phyloP scores from a whole-genome alignment of 495 filamentous ascomycete species.

The Hypoxylon cercidicola region DNA sequence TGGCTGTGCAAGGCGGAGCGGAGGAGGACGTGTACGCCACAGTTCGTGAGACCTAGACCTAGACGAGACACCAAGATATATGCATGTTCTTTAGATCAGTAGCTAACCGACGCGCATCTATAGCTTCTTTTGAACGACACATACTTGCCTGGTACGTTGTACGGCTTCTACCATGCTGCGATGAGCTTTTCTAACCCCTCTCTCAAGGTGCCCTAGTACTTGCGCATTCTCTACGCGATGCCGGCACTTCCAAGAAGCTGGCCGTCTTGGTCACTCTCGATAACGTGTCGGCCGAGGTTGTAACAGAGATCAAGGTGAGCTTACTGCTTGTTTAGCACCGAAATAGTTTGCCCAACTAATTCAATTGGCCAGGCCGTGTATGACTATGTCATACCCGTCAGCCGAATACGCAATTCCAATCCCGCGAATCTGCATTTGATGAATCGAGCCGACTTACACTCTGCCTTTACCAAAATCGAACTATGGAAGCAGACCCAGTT shows the following conservation, averaged over 20 bases:
- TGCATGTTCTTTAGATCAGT: constrained; percentile 3
- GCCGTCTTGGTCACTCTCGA: constrained; percentile 85
- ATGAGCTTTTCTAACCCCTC: constrained; percentile 40
- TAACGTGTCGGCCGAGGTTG: constrained; percentile 72
- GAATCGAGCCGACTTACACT: constrained; percentile 87
- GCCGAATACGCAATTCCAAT: constrained; percentile 75
- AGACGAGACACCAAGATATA: not conserved
- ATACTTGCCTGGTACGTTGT: constrained; percentile 83
- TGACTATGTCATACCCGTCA: constrained; percentile 88
- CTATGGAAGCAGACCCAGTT: constrained; percentile 94
- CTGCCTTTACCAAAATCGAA: constrained; percentile 95
- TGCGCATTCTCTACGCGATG: constrained; percentile 94
- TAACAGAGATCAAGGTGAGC: constrained; percentile 77
- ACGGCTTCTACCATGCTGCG: constrained; percentile 28
- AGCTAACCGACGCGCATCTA: constrained; percentile 42
- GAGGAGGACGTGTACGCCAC: constrained; percentile 67
- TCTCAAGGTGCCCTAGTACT: constrained; percentile 85
- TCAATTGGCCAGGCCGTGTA: constrained; percentile 71
- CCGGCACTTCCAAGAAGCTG: constrained; percentile 85
- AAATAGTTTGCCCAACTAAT: constrained; percentile 14
- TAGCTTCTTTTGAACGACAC: constrained; percentile 90
- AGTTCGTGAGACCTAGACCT: constrained; percentile 50
- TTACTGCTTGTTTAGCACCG: constrained; percentile 13
- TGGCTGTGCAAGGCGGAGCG: constrained; percentile 51
- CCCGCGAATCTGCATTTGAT: constrained; percentile 90